These are phyloP conservation scores for Rhynchosporium secalis DNA, from an alignment of 2,329 filamentous ascomycete genomes.

Conservation along the genomic window DNA sequence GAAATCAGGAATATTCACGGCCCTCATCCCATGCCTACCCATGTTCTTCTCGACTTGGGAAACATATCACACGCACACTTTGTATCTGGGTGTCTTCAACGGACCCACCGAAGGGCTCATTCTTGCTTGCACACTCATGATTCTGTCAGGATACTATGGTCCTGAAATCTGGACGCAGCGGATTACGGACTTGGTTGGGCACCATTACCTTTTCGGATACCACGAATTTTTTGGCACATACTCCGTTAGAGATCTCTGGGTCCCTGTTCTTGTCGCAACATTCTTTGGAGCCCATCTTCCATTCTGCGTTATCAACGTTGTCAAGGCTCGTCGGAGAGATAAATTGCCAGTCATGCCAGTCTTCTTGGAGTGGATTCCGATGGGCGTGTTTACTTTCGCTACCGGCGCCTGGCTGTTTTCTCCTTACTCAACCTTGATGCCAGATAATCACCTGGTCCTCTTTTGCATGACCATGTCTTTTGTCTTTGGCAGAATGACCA, in stretches of 20 bases:
- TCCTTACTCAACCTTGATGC: conserved; percentile 78
- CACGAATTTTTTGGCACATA: conserved; percentile 64
- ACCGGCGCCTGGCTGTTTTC: conserved; percentile 86
- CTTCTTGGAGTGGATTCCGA: conserved; percentile 92
- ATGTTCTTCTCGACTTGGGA: conserved; percentile 99
- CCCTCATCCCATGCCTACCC: conserved; percentile 83
- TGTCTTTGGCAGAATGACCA: conserved; percentile 96
- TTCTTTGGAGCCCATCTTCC: conserved; percentile 77
- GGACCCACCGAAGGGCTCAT: conserved; percentile 94
- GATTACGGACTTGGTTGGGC: conserved; percentile 68
- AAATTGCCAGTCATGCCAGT: conserved; percentile 76
- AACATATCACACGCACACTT: conserved; percentile 96
- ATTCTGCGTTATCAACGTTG: conserved; percentile 85
- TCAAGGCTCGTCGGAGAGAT: conserved; percentile 69
- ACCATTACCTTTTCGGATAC: conserved; percentile 52
- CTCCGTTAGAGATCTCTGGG: conserved; percentile 87
- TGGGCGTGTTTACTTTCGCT: conserved; percentile 74
- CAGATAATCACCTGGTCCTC: conserved; percentile 83
- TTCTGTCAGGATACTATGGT: conserved; percentile 82
- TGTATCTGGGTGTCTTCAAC: conserved; percentile 96
- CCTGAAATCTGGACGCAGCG: conserved; percentile 82
- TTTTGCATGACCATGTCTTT: conserved; percentile 96
- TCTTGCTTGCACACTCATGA: conserved; percentile 84
- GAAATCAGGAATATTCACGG: conserved; percentile 84
- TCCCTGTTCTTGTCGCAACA: conserved; percentile 65